phyloP scores from a whole-genome alignment of 371 early-diverging fungal genomes.

The Apophysomyces trapeziformis region DNA sequence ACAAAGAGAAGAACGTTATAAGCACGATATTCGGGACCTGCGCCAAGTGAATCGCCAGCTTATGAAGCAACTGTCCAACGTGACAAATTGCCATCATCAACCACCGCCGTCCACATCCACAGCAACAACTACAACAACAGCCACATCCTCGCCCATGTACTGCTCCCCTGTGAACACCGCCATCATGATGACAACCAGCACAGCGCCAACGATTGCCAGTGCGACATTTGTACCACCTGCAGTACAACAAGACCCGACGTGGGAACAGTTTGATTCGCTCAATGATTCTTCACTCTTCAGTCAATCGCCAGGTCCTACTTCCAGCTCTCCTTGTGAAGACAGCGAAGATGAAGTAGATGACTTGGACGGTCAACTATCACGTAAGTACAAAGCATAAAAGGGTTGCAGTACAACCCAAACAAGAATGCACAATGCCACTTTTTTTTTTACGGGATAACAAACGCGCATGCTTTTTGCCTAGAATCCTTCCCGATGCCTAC shows the following conservation, averaged over 20 bases:
- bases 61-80: conserved; percentile 17
- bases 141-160: neutral
- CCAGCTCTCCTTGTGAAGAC: neutral
- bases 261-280: neutral
- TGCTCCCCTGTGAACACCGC: neutral
- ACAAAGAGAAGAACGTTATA: conserved; percentile 40
- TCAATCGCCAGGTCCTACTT: neutral
- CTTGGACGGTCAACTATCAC: neutral
- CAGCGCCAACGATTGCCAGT: neutral
- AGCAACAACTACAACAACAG: neutral
- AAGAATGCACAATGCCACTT: neutral
- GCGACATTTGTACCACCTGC: conserved; percentile 1
- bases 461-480: neutral
- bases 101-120: neutral
- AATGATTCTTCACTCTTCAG: neutral
- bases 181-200: neutral
- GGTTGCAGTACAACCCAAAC: neutral
- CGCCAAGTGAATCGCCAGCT: conserved; percentile 32
- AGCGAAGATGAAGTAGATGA: neutral
- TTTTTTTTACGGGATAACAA: neutral
- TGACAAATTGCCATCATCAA: neutral
- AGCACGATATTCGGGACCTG: conserved; percentile 38
- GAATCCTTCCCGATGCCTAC: neutral
- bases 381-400: neutral
- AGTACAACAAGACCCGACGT: neutral